phyloP scores from a whole-genome alignment of 345 rosid genomes.

The Lepidium sativum region DNA sequence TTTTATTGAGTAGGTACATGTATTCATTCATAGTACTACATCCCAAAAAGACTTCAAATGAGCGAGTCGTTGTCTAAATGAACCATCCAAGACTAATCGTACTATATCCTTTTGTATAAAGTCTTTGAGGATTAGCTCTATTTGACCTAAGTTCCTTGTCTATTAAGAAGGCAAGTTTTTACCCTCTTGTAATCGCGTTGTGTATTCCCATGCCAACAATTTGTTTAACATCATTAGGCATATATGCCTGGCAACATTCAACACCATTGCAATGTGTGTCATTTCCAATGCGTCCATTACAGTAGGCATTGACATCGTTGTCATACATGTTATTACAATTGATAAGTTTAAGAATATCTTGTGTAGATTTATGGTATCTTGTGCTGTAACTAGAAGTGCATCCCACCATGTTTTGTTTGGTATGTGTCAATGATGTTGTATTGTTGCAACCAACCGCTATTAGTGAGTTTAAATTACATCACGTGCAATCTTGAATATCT shows the following conservation, averaged over 20 bases:
- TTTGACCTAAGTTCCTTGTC: not conserved
- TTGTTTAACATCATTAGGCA: not conserved
- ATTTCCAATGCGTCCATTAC: not conserved
- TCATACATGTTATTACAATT: not conserved
- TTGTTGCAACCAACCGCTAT: not conserved
- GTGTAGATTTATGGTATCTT: not conserved
- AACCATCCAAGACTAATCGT: slow-evolving; percentile 17
- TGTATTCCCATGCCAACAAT: not conserved
- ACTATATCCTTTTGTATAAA: not conserved
- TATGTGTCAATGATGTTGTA: not conserved
- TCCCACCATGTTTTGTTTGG: not conserved
- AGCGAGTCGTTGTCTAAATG: not conserved
- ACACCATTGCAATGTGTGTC: slow-evolving; percentile 7
- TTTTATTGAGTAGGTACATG: no score
- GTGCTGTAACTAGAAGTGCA: slow-evolving; percentile 19
- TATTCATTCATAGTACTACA: no score
- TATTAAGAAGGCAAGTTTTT: not conserved
- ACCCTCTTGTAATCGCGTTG: not conserved
- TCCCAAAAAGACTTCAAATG: not conserved
- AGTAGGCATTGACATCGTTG: not conserved
- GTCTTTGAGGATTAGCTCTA: not conserved
- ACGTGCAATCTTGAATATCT: no score
- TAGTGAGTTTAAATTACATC: no score
- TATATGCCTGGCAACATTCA: slow-evolving; percentile 23
- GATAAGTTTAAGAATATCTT: not conserved